Base-by-base conservation (phyloP, 768 basidiomycete species). In the Naganishia vaughanmartiniae region DNA sequence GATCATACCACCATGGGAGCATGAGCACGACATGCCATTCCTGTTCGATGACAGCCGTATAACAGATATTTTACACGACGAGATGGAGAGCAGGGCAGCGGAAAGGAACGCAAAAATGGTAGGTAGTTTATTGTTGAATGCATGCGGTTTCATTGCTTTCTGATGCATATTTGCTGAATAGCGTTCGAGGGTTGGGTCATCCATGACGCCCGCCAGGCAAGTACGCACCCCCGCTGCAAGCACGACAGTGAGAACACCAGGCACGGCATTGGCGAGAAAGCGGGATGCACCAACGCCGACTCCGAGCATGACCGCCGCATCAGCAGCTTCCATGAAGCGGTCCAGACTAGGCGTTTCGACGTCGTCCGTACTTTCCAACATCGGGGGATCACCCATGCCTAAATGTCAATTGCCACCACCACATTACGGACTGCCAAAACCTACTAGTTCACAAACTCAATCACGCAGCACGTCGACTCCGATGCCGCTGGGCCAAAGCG, bases 1-100 rank as follows among this genome's bases (percentile, higher is more conserved):
- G 0, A 84, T 87, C 0, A 87, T 98, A 66, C 91, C 93, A 1
- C 82, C 84, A 21, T 99, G 95, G 95, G 96, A 99, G 81, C 84
- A 88, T 54, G 85, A 87, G 72, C 84, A 88, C 31, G 86, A 86
- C 0, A 85, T 87, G 19, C 84, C 87, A 0, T 97, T 98, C 85
- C 84, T 91, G 65, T 90, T 96, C 2, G 87, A 91, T 69, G 94
- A 93, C 11, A 85, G 89, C 73, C 87, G 89, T 74, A 89, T 97
- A 74, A 80, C 94, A 57, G 88, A 89, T 63, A 83, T 89, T 63
- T 86, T 99, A 46, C 86, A 89, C 83, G 88, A 90, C 73, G 87
- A 85, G 9, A 81, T 89, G 55, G 87, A 88, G 53, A 76, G 78
- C 60, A 86, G 89, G 11, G 84, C 85, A 19, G 89, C 89, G 72